Evolutionary conservation across 345 rosid genomes (phyloP), one percentile per base, ranked within the genome.

Genomic region (Eucalyptus dawsonii): DNA sequence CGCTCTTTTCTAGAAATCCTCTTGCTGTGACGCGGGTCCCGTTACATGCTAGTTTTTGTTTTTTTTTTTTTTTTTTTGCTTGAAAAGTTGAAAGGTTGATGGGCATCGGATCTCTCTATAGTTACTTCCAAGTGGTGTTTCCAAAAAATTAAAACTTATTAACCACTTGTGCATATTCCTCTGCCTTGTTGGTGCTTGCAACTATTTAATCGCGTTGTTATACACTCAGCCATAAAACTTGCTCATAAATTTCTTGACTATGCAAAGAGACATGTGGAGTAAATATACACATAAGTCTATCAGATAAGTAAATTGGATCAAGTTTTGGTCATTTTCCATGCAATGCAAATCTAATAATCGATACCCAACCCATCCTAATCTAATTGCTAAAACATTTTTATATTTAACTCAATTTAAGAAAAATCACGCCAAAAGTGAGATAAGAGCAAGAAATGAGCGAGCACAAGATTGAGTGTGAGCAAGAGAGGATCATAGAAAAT

Each of bases 391-490:
- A 24, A 9, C 10, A 56, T 5, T 9, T 22, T 0, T 22, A 56
- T 24, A 22, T 56, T 21, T 56, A 22, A 56, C 27, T 9, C 11
- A 56, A 56, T 22, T 56, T 56, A 56, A 24, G 1, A 56, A 56
- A 4, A 56, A 1, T 22, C 1, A 56, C 22, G 6, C 3, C 1
- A 4, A 56, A 56, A 56, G 1, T 21, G 6, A 56, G 29, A 2
- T 56, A 56, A 54, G 27, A 54, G 6, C 60, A 22, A 1, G 3
- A 22, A 56, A 4, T 56, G 21, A 56, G 13, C 3, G 3, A 56
- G 3, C 3, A 0, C 6, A 2, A 21, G 13, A 24, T 56, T 24
- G 29, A 2, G 27, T 4, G 13, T 24, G 27, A 24, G 62, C 1
- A 1, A 9, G 6, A 9, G 3, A 56, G 29, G 21, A 13, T 54